Evolutionary conservation across 2,329 filamentous ascomycete species (phyloP).

Genomic region (Sporothrix protearum): DNA sequence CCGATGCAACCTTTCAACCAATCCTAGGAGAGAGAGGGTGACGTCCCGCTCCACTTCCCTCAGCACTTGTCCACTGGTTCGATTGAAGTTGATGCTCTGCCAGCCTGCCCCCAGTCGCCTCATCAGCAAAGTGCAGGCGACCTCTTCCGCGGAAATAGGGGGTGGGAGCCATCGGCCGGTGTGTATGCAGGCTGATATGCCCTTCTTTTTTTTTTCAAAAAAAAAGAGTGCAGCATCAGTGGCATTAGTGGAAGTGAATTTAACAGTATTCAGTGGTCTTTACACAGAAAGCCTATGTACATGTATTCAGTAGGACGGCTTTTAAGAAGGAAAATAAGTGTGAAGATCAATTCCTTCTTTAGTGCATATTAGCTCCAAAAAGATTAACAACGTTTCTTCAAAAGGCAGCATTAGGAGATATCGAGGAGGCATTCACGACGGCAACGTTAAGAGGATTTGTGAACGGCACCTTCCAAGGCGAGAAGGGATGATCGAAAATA

Average conservation of each 20-base stretch:
- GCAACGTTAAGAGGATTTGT: background rate
- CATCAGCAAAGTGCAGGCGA: background rate
- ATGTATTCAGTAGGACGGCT: background rate
- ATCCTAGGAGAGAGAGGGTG: background rate
- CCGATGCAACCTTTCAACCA: background rate
- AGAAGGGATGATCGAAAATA: background rate
- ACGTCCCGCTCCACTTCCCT: background rate
- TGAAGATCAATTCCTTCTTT: background rate
- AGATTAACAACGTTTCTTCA: background rate
- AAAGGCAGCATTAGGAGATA: background rate
- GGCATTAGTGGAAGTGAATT: background rate
- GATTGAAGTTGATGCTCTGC: background rate
- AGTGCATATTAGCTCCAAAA: background rate
- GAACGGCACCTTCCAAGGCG: background rate
- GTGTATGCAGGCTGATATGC: slow-evolving; percentile 14
- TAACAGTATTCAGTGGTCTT: background rate
- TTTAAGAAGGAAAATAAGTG: background rate
- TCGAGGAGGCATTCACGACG: background rate
- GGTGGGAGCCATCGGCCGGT: background rate
- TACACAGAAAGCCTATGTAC: background rate
- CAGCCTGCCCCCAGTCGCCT: background rate
- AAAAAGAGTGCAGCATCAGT: background rate
- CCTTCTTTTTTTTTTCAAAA: too few relatives aligned
- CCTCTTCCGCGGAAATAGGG: slow-evolving; percentile 4
- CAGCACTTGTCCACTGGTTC: background rate